Percentiles rank a stretch among this genome's conserved stretches.
These are phyloP conservation scores for Pythium phragmiticola DNA, from an alignment of 352 stramenopile genomes.

Conservation along the genomic window DNA sequence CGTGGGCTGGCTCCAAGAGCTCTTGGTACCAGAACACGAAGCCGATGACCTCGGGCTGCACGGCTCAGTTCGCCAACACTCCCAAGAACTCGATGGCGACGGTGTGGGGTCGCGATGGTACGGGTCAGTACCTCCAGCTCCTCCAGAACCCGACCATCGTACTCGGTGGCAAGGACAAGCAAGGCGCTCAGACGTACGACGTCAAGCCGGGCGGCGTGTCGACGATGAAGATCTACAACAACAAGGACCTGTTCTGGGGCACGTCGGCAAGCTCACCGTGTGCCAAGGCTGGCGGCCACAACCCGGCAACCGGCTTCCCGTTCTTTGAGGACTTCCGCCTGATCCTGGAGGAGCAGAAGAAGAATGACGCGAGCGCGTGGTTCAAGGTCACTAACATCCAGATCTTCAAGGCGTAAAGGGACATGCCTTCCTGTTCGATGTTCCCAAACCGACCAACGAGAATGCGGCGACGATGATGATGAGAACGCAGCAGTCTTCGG, in stretches of 20 bases:
- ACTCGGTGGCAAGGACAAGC: conserved; percentile 47
- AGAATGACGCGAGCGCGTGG: conserved; percentile 55
- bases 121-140: conserved; percentile 65
- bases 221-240: conserved; percentile 80
- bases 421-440: neutral
- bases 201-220: conserved; percentile 42
- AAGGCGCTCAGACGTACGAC: conserved; percentile 61
- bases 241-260: conserved; percentile 68
- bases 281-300: conserved; percentile 47
- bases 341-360: conserved; percentile 78
- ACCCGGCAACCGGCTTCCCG: conserved; percentile 61
- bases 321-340: conserved; percentile 80
- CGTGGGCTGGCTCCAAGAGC: conserved; percentile 42
- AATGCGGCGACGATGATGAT: neutral
- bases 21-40: conserved; percentile 55
- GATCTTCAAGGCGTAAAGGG: conserved; percentile 27
- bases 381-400: conserved; percentile 77
- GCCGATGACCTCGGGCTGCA: conserved; percentile 66
- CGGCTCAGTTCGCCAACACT: conserved; percentile 64
- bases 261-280: conserved; percentile 40
- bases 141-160: conserved; percentile 70
- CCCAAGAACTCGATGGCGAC: conserved; percentile 62
- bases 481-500: conserved; percentile 4
- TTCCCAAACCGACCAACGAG: neutral
- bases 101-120: conserved; percentile 58